Evolutionary conservation across 2,329 filamentous ascomycete species (phyloP), one percentile per base, ranked within the genome.

Genomic region (Trichoderma oligosporum): DNA sequence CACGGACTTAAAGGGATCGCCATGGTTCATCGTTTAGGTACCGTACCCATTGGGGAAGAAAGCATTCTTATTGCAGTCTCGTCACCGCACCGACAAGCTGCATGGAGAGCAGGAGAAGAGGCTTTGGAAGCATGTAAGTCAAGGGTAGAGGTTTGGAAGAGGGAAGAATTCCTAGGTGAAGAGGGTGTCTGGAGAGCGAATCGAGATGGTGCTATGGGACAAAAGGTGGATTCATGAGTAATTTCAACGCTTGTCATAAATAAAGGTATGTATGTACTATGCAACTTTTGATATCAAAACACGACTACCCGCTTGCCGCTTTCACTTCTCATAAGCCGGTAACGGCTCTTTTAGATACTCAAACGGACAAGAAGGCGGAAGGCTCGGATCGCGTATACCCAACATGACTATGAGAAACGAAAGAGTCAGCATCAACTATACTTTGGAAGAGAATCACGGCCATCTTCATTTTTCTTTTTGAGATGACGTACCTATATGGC

Each of bases 101-200:
- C 90, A 4, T 99, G 93, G 93, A 76, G 77, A 65, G 93, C 88
- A 0, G 93, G 89, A 0, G 93, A 97, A 75, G 90, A 95, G 74
- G 88, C 91, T 31, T 75, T 97, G 58, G 93, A 97, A 75, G 77
- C 83, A 69, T 91, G 89, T 68, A 99, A 97, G 76, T 83, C 82
- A 56, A 84, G 80, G 63, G 90, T 90, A n/a, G 94, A 99, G 76
- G 86, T 99, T 39, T 97, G 93, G 93, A 97, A 97, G 75, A 78
- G 85, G 62, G 93, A 97, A 75, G 88, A 91, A 70, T 97, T 97
- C 77, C 84, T 82, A 44, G 87, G 82, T 1, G 87, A 85, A 20
- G 86, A 88, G 61, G 89, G 86, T 6, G 81, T 94, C 42, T 97
- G 92, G 92, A 86, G 91, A 73, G 90, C 89, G 60, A 97, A 97